Evolutionary conservation across 495 filamentous ascomycete species (phyloP), one percentile per base, ranked within the genome.

Genomic region (Aspergillus homomorphus): DNA sequence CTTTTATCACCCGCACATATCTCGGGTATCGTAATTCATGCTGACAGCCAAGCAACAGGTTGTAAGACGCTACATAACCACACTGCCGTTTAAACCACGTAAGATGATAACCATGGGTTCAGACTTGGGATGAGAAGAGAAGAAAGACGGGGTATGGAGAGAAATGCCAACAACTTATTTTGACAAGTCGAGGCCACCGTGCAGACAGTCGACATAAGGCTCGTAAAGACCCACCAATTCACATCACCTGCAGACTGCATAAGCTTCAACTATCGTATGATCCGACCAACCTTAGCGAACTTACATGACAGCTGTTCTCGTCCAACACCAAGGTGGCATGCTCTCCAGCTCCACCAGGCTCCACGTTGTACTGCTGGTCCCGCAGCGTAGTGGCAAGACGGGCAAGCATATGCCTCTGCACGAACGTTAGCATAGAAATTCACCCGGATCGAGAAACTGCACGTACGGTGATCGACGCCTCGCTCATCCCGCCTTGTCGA

Each of bases 401-500:
- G 26, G 79, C 77, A n/a, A 87, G 73, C 78, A 87, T 84, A n/a
- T 74, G 71, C 63, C 83, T 76, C 84, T 84, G 53, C 66, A 59
- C 19, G n/a, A n/a, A 42, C 18, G 38, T 45, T 38, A 58, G 33
- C 28, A 8, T 23, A 10, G 7, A 15, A 16, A 30, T 22, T 12
- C 1, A 16, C 14, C 8, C 51, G 10, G 20, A 19, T 12, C 7
- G 30, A 28, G 22, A n/a, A 6, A 14, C 5, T 12, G 51, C 54
- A 78, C 82, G 55, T 77, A 88, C 85, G 64, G 87, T 87, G 45
- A 89, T 75, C 45, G 77, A 81, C 16, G 84, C 84, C 60, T 87
- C 85, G 54, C 73, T 75, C 66, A 85, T 76, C 10, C 86, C 85
- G 3, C 80, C 84, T 61, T 77, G 80, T 51, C 85, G 77, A 51